phyloP scores from a whole-genome alignment of 140 eudicot genomes.

The Stevia rebaudiana region DNA sequence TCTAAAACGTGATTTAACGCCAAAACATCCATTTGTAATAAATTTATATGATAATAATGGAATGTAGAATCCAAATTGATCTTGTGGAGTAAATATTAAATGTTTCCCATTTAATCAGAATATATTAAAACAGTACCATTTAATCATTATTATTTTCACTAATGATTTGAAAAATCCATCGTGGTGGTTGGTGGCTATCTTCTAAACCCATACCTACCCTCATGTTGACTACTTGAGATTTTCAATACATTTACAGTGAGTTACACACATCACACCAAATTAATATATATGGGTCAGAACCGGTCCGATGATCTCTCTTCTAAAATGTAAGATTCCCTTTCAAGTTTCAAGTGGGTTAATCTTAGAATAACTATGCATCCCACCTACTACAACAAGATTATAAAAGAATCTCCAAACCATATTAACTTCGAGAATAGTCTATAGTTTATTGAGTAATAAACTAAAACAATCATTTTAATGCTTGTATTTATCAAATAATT shows the following conservation, averaged over 20 bases:
- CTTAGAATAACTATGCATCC: too few species aligned
- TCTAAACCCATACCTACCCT: constrained; percentile 19
- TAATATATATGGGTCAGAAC: too few species aligned
- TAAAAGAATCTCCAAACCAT: constrained; percentile 3
- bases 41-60: background rate
- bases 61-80: constrained; percentile 19
- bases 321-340: too few species aligned
- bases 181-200: constrained; percentile 22
- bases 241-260: background rate
- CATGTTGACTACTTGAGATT: constrained; percentile 15
- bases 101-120: background rate
- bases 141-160: constrained; percentile 3
- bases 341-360: too few species aligned
- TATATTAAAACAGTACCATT: background rate
- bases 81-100: background rate
- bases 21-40: background rate
- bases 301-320: too few species aligned
- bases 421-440: background rate
- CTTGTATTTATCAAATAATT: too few species aligned
- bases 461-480: too few species aligned
- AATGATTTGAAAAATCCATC: background rate
- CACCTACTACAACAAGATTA: constrained; percentile 17
- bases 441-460: background rate
- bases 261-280: too few species aligned
- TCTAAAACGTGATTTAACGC: background rate